phyloP scores from a whole-genome alignment of 306 rosid species.

The Cucumis hystrix region DNA sequence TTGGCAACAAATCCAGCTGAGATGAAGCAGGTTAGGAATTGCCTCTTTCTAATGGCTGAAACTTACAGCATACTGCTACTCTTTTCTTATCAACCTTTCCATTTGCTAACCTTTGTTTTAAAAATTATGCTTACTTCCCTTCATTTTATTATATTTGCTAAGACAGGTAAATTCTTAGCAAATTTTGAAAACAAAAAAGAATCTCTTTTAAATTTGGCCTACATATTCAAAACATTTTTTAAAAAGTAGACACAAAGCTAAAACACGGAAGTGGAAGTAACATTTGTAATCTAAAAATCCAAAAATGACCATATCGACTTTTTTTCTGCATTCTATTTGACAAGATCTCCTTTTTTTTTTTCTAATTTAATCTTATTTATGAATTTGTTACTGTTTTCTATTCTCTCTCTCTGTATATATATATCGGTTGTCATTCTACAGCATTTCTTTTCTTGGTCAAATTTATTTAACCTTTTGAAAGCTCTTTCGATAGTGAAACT shows the following conservation, averaged over 20 bases:
- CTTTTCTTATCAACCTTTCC: background rate
- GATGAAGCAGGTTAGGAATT: slow-evolving; percentile 44
- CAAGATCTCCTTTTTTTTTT: too few relatives aligned
- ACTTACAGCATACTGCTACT: slow-evolving; percentile 1
- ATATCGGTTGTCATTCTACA: background rate
- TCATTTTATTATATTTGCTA: background rate
- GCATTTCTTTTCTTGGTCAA: background rate
- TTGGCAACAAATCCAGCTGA: slow-evolving; percentile 48
- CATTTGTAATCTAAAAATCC: background rate
- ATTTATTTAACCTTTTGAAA: background rate
- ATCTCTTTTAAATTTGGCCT: background rate
- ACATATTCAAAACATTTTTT: background rate
- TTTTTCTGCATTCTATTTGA: too few relatives aligned
- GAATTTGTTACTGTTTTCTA: too few relatives aligned
- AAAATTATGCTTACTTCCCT: background rate
- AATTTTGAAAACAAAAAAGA: background rate
- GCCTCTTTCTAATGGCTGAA: background rate
- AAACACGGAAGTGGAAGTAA: background rate
- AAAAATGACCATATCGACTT: background rate
- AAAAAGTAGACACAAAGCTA: background rate
- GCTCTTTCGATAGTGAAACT: background rate
- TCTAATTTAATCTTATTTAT: too few relatives aligned
- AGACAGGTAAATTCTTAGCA: background rate
- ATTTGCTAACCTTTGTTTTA: background rate
- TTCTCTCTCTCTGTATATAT: too few relatives aligned